Evolutionary conservation across 139 green algal genomes (phyloP).

Genomic region (Chlamydomonas incerta): DNA sequence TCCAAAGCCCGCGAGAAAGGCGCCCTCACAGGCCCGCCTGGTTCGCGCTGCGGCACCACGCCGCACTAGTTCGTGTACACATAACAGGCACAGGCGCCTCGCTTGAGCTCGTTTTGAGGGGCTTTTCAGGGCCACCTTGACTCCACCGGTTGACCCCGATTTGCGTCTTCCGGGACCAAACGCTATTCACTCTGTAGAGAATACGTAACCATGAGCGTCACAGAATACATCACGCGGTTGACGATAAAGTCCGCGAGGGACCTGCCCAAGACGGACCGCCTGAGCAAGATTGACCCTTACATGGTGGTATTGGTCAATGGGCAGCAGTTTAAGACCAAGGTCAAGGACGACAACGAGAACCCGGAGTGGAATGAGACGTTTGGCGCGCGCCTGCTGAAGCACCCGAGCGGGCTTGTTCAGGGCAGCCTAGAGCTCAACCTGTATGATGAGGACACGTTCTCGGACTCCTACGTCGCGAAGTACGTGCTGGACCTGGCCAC

Average conservation of each 20-base stretch:
- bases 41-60: background rate
- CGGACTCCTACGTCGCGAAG: slow-evolving; percentile 10
- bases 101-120: no score
- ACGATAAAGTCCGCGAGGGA: slow-evolving; percentile 11
- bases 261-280: slow-evolving; percentile 24
- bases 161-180: no score
- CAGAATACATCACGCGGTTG: slow-evolving; percentile 20
- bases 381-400: background rate
- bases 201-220: background rate
- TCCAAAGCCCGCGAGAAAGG: no score
- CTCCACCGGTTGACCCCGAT: no score
- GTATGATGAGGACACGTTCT: slow-evolving; percentile 34
- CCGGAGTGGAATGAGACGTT: slow-evolving; percentile 35
- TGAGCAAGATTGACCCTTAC: slow-evolving; percentile 43
- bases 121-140: no score
- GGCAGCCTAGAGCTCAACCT: slow-evolving; percentile 16
- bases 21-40: no score
- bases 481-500: background rate
- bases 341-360: slow-evolving; percentile 43
- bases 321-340: slow-evolving; percentile 31
- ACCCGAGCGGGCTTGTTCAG: background rate
- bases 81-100: no score
- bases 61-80: background rate
- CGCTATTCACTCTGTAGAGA: no score
- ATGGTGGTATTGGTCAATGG: slow-evolving; percentile 17